These are phyloP conservation scores for Suillus americanus DNA, from an alignment of 768 basidiomycete species.

Conservation along the genomic window DNA sequence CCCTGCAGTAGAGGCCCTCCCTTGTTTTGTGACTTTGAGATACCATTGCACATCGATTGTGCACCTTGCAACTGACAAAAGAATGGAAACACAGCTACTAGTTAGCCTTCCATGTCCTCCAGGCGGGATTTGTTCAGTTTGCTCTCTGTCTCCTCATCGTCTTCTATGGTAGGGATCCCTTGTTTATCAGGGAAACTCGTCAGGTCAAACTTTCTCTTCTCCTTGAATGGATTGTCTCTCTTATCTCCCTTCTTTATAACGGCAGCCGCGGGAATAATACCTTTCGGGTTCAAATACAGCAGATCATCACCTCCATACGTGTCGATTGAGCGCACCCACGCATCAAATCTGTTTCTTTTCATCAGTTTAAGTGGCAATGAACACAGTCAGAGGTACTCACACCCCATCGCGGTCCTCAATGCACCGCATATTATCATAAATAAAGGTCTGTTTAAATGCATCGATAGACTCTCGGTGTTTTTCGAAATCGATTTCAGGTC, in stretches of 20 bases:
- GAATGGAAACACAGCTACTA: slow-evolving; percentile 3
- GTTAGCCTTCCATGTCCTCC: slow-evolving; percentile 54
- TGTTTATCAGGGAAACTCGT: slow-evolving; percentile 41
- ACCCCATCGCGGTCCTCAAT: slow-evolving; percentile 78
- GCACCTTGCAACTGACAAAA: slow-evolving; percentile 4
- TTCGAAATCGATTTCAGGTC: slow-evolving; percentile 74
- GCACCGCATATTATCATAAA: slow-evolving; percentile 84
- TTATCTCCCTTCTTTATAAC: slow-evolving; percentile 61
- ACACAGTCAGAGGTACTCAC: slow-evolving; percentile 44
- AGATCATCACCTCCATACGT: slow-evolving; percentile 76
- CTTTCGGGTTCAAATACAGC: slow-evolving; percentile 73
- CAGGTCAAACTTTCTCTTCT: slow-evolving; percentile 66
- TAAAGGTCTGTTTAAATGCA: slow-evolving; percentile 79
- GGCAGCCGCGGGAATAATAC: slow-evolving; percentile 69
- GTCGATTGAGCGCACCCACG: slow-evolving; percentile 80
- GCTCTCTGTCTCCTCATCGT: slow-evolving; percentile 38
- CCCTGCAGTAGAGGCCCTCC: neutral
- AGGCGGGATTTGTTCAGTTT: slow-evolving; percentile 41
- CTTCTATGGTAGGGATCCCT: slow-evolving; percentile 29
- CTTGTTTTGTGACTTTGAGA: slow-evolving; percentile 1
- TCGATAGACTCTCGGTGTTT: slow-evolving; percentile 66
- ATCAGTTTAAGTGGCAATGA: neutral
- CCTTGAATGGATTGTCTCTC: slow-evolving; percentile 63
- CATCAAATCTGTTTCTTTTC: slow-evolving; percentile 61
- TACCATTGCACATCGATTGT: slow-evolving; percentile 2